Evolutionary conservation across 306 rosid genomes (phyloP), one percentile per base, ranked within the genome.

Genomic region (Cicer cuneatum): DNA sequence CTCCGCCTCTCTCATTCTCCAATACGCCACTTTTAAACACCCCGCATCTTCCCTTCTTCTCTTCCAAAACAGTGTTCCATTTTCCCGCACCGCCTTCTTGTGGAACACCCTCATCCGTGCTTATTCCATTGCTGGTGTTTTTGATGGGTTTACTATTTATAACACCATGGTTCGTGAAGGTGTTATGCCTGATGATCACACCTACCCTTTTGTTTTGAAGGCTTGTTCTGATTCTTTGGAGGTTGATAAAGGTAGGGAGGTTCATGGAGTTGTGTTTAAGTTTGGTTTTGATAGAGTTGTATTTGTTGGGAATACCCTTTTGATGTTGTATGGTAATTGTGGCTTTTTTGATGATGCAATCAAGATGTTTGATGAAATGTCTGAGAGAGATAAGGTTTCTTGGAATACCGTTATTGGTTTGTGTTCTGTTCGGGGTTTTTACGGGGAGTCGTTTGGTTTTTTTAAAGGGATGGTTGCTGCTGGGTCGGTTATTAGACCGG

Each of bases 41-140:
- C 82, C 85, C 37, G 1, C 47, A 8, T 39, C 77, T 5, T 78
- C 79, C 52, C 83, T 72, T 12, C 37, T 66, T 78, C 96, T 93
- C 62, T 90, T 93, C 67, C 60, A 80, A 14, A 87, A 67, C 45
- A 80, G 82, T 33, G 71, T 84, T 19, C n/a, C 61, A 47, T 19
- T 63, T 53, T 93, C 90, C 12, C 88, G 80, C 48, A 81, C 81
- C 10, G 88, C 96, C 5, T 90, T 90, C 81, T 38, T 90, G 71
- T 90, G 96, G 96, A 90, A 90, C 85, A 89, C 93, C 38, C 86
- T 90, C 56, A 82, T 90, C 21, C 83, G 97, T 60, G 93, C 93
- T 48, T 67, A 83, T 71, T 87, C 89, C 73, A 71, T 87, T 52
- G 84, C 92, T 2, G 83, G 85, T 10, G 49, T 77, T 4, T 76